Evolutionary conservation across 179 eudicot genomes (phyloP).

Genomic region (Carnegiea gigantea): DNA sequence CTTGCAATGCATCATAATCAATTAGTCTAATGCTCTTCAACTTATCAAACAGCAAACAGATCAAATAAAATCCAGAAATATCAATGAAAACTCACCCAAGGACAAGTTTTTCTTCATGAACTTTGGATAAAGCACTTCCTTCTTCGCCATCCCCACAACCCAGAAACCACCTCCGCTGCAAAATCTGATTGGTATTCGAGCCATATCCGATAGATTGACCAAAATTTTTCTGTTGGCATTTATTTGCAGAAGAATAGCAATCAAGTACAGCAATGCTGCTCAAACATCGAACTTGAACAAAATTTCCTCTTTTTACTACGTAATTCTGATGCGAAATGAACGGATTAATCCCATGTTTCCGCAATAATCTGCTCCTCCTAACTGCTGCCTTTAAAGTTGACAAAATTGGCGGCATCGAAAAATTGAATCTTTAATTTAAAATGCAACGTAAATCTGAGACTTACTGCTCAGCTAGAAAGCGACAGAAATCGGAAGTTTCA

Average conservation of each 20-base stretch:
- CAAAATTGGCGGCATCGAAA: constrained; percentile 43
- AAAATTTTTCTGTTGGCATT: constrained; percentile 9
- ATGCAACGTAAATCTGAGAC: not conserved
- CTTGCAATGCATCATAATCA: not conserved
- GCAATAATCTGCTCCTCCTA: constrained; percentile 37
- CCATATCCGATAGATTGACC: constrained; percentile 7
- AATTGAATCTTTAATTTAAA: not conserved
- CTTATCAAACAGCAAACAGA: not conserved
- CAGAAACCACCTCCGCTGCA: constrained; percentile 64
- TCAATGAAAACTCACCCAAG: constrained; percentile 54
- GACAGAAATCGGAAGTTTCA: not conserved
- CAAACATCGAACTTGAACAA: constrained; percentile 43
- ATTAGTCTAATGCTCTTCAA: not conserved
- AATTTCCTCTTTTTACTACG: constrained; percentile 21
- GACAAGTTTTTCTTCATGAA: constrained; percentile 69
- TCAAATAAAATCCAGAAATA: not conserved
- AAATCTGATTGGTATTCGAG: constrained; percentile 6
- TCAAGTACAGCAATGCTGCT: constrained; percentile 48
- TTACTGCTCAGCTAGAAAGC: not conserved
- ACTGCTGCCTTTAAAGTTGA: constrained; percentile 48
- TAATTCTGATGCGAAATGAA: constrained; percentile 18
- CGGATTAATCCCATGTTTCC: constrained; percentile 28
- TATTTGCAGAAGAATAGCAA: constrained; percentile 23
- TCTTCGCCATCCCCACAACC: constrained; percentile 94
- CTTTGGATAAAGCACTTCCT: constrained; percentile 59